A percentile compares a stretch with the other conserved stretches of the same genome.
Evolutionary conservation across 2,329 filamentous ascomycete genomes (phyloP).

Genomic region (Colletotrichum sp.): DNA sequence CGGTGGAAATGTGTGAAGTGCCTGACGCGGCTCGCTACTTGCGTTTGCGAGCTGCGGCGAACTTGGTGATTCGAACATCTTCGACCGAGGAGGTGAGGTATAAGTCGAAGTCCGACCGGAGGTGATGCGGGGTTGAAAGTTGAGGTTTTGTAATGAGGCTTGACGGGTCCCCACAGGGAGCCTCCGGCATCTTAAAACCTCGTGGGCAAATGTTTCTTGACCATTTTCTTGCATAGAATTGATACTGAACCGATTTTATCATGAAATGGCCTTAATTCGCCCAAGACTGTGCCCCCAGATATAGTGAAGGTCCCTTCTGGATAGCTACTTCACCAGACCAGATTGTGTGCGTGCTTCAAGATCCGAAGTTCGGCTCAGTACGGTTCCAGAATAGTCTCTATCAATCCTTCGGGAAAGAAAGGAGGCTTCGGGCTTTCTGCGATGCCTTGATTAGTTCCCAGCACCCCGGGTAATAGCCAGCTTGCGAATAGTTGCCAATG

Average conservation of each 20-base stretch:
- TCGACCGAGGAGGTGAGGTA: background rate
- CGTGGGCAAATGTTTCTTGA: background rate
- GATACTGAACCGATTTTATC: background rate
- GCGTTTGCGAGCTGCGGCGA: background rate
- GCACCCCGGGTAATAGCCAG: slow-evolving; percentile 14
- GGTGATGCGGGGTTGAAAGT: background rate
- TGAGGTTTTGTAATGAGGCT: background rate
- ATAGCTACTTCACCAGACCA: background rate
- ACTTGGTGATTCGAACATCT: background rate
- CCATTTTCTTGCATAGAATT: background rate
- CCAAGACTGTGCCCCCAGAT: background rate
- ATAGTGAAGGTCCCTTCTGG: background rate
- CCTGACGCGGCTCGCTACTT: background rate
- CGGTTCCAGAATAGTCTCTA: slow-evolving; percentile 4
- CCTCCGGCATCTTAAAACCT: background rate
- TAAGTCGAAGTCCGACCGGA: background rate
- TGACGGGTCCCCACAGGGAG: background rate
- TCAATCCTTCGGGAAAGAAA: background rate
- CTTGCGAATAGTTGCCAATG: slow-evolving; percentile 12
- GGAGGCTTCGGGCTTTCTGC: background rate
- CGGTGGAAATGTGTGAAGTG: slow-evolving; percentile 27
- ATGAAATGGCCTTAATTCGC: background rate
- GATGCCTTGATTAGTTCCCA: slow-evolving; percentile 21
- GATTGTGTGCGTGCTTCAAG: slow-evolving; percentile 1
- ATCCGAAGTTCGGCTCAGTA: background rate